Evolutionary conservation across 306 rosid genomes (phyloP).

Genomic region (Vicia faba): DNA sequence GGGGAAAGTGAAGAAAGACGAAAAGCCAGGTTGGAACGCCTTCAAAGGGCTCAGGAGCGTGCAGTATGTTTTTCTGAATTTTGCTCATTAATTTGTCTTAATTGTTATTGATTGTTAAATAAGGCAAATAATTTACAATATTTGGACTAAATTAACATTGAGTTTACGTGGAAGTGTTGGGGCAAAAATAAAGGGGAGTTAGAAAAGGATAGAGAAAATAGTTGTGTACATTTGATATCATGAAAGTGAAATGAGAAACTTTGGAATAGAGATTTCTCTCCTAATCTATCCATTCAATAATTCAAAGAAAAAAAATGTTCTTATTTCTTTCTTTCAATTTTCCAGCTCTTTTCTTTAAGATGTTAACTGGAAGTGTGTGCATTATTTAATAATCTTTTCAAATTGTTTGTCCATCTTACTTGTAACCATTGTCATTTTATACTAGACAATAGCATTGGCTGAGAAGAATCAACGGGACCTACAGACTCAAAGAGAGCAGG

Average conservation of each 20-base stretch:
- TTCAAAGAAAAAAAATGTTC: not conserved
- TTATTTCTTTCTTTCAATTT: not conserved
- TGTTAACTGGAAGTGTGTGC: conserved; percentile 12
- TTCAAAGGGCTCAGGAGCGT: conserved; percentile 84
- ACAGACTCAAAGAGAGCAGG: conserved; percentile 91
- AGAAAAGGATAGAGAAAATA: conserved; percentile 2
- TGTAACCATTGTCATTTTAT: conserved; percentile 27
- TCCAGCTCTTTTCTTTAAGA: not conserved
- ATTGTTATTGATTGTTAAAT: conserved; percentile 25
- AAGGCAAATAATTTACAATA: conserved; percentile 15
- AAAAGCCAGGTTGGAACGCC: conserved; percentile 92
- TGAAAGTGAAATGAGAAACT: conserved; percentile 9
- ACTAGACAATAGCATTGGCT: conserved; percentile 82
- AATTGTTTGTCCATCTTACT: conserved; percentile 31
- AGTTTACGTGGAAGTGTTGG: conserved; percentile 2
- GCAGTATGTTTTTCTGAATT: conserved; percentile 61
- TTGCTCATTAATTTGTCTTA: conserved; percentile 26
- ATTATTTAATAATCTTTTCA: not conserved
- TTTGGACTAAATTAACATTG: conserved; percentile 16
- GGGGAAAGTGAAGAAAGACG: conserved; percentile 96
- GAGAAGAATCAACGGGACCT: conserved; percentile 98
- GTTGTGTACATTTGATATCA: not conserved
- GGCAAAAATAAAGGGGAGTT: not conserved
- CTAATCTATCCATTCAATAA: not conserved
- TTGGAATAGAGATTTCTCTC: conserved; percentile 17